Percentiles rank a stretch among this genome's conserved stretches.
Conservation (phyloP, 164 flowering plant species). For the Kalanchoe fedtschenkoi region DNA sequence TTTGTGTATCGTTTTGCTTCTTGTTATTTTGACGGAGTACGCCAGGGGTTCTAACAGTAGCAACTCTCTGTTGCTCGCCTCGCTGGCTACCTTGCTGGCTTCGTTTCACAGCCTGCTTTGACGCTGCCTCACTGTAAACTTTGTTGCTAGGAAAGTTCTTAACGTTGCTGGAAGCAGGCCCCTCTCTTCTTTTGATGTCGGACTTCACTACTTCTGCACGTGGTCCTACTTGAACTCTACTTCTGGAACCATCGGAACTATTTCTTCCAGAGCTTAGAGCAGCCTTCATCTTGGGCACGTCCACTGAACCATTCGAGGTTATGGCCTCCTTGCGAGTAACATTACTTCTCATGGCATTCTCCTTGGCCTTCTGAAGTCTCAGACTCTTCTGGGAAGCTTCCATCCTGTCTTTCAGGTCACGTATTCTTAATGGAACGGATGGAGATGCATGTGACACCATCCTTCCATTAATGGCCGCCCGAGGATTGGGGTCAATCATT, state of each 20-base stretch:
- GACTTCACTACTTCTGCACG: slow-evolving; percentile 24
- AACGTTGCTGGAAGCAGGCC: slow-evolving; percentile 12
- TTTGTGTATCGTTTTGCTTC: slow-evolving; percentile 37
- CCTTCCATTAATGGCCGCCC: slow-evolving; percentile 19
- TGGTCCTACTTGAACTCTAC: slow-evolving; percentile 25
- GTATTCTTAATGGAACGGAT: slow-evolving; percentile 38
- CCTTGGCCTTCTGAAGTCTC: slow-evolving; percentile 18
- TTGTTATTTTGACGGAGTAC: slow-evolving; percentile 43
- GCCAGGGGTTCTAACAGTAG: slow-evolving; percentile 16
- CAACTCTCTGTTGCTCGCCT: slow-evolving; percentile 18
- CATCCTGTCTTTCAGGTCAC: slow-evolving; percentile 42
- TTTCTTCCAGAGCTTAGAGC: slow-evolving; percentile 13
- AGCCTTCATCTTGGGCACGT: slow-evolving; percentile 8
- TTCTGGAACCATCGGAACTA: slow-evolving; percentile 15
- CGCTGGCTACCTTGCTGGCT: slow-evolving; percentile 14
- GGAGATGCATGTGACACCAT: slow-evolving; percentile 24
- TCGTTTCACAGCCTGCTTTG: slow-evolving; percentile 13
- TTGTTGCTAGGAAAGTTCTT: slow-evolving; percentile 19
- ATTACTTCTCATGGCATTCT: slow-evolving; percentile 10
- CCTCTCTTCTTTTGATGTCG: slow-evolving; percentile 29
- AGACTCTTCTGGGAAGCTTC: slow-evolving; percentile 36
- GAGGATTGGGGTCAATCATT: slow-evolving; percentile 58
- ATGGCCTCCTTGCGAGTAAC: slow-evolving; percentile 13
- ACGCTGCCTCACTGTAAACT: slow-evolving; percentile 20
- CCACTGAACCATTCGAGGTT: slow-evolving; percentile 6